Conservation (phyloP, 2,329 filamentous ascomycete species). For the Nakataea oryzae region DNA sequence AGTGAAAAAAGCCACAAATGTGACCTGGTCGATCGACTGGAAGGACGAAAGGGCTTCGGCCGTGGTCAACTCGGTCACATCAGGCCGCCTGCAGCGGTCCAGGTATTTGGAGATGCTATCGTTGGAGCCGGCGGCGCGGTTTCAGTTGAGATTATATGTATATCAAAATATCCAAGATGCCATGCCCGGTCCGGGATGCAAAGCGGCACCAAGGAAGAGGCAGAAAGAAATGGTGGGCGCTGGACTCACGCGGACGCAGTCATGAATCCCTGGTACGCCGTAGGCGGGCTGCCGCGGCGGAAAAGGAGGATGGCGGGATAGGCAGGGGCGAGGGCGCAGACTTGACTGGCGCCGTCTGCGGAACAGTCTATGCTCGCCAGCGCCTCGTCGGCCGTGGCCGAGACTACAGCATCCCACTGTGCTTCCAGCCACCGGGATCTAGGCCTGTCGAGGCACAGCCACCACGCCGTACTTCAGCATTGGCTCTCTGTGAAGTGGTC, state of each 20-base stretch:
- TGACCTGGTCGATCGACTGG: slow-evolving; percentile 2
- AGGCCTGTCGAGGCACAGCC: neutral
- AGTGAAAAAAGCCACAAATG: slow-evolving; percentile 5
- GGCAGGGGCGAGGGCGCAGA: slow-evolving; percentile 8
- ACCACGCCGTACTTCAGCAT: neutral
- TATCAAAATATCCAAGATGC: neutral
- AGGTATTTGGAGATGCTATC: slow-evolving; percentile 15
- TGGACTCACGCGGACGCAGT: slow-evolving; percentile 11
- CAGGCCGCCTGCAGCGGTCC: slow-evolving; percentile 15
- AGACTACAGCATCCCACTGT: slow-evolving; percentile 1
- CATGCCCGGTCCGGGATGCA: no score
- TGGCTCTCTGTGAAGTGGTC: neutral
- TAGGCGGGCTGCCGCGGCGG: slow-evolving; percentile 6
- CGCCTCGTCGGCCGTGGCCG: neutral
- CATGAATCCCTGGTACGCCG: slow-evolving; percentile 11
- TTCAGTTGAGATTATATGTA: no score
- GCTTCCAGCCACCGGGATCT: neutral
- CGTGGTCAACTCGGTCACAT: slow-evolving; percentile 12
- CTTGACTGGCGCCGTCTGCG: neutral
- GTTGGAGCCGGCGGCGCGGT: neutral
- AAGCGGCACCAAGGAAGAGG: no score
- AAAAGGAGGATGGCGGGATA: slow-evolving; percentile 13
- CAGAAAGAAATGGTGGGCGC: no score
- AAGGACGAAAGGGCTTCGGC: slow-evolving; percentile 9
- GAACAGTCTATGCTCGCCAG: slow-evolving; percentile 15